These are phyloP conservation scores for Solanum etuberosum DNA, from an alignment of 257 asterid species.

Conservation along the genomic window DNA sequence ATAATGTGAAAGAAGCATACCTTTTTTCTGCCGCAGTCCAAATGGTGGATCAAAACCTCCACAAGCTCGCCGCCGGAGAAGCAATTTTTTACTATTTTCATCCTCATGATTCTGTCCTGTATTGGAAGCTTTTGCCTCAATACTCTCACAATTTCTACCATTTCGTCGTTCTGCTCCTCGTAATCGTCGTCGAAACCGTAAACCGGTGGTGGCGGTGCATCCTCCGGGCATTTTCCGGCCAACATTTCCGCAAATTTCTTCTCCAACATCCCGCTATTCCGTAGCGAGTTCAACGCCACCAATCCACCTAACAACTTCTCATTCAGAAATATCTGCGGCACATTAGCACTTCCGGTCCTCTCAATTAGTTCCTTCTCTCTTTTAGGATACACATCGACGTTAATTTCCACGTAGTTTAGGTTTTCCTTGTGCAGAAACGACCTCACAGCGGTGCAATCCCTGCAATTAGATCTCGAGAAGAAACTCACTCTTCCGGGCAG, in stretches of 20 bases:
- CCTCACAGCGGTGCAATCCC: slow-evolving; percentile 81
- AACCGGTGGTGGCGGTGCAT: slow-evolving; percentile 73
- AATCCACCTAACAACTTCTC: slow-evolving; percentile 77
- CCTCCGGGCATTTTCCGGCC: slow-evolving; percentile 65
- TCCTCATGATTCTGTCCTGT: slow-evolving; percentile 69
- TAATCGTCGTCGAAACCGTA: slow-evolving; percentile 69
- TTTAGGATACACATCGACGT: slow-evolving; percentile 67
- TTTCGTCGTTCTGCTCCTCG: slow-evolving; percentile 42
- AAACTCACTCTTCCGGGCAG: slow-evolving; percentile 58
- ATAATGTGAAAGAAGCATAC: slow-evolving; percentile 8
- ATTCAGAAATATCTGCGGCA: slow-evolving; percentile 81
- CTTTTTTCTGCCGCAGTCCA: slow-evolving; percentile 72
- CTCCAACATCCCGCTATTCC: slow-evolving; percentile 73
- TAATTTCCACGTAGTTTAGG: slow-evolving; percentile 62
- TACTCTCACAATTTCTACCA: slow-evolving; percentile 52
- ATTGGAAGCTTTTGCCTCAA: slow-evolving; percentile 73
- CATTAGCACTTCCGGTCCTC: slow-evolving; percentile 45
- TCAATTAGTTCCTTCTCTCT: slow-evolving; percentile 62
- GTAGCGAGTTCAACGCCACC: slow-evolving; percentile 67
- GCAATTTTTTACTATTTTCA: slow-evolving; percentile 80
- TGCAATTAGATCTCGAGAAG: slow-evolving; percentile 77
- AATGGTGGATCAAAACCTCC: slow-evolving; percentile 58
- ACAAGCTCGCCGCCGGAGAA: slow-evolving; percentile 79
- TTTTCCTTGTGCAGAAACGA: slow-evolving; percentile 42
- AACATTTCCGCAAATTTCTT: slow-evolving; percentile 60